Evolutionary conservation across 1,284 basidiomycete species (phyloP).

Genomic region (Moesziomyces parantarcticus): DNA sequence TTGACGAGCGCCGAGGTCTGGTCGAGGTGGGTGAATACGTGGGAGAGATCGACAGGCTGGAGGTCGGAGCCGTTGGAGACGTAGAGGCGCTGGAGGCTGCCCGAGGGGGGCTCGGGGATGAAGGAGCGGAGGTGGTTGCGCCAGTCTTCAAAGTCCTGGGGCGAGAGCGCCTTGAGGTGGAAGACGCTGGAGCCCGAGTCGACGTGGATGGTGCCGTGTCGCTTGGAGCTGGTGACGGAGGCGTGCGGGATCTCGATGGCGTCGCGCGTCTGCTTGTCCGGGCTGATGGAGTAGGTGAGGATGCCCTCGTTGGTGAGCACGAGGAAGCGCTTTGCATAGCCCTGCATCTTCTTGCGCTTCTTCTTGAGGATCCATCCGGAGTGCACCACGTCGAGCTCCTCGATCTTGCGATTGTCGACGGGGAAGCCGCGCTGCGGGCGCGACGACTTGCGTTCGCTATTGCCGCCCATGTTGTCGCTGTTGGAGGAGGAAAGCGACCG

Average conservation of each 20-base stretch:
- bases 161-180: slow-evolving; percentile 63
- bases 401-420: slow-evolving; percentile 38
- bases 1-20: slow-evolving; percentile 52
- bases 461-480: slow-evolving; percentile 26
- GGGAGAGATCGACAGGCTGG: slow-evolving; percentile 50
- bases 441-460: slow-evolving; percentile 18
- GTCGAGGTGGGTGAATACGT: slow-evolving; percentile 50
- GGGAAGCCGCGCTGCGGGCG: slow-evolving; percentile 29
- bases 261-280: slow-evolving; percentile 62
- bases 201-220: slow-evolving; percentile 66
- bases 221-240: slow-evolving; percentile 60
- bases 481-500: not conserved
- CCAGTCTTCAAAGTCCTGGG: slow-evolving; percentile 63
- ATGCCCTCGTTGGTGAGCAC: slow-evolving; percentile 61
- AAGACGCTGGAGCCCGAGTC: slow-evolving; percentile 65
- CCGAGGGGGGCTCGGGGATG: slow-evolving; percentile 52
- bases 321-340: slow-evolving; percentile 66
- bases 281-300: slow-evolving; percentile 59
- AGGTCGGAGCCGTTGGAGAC: slow-evolving; percentile 54
- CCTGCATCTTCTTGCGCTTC: slow-evolving; percentile 68
- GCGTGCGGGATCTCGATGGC: slow-evolving; percentile 65
- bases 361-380: slow-evolving; percentile 67
- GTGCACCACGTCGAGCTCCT: slow-evolving; percentile 53
- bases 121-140: slow-evolving; percentile 58
- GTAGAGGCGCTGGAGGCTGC: slow-evolving; percentile 42